phyloP scores from a whole-genome alignment of 2,329 filamentous ascomycete species.

The Corinectria fuckeliana region DNA sequence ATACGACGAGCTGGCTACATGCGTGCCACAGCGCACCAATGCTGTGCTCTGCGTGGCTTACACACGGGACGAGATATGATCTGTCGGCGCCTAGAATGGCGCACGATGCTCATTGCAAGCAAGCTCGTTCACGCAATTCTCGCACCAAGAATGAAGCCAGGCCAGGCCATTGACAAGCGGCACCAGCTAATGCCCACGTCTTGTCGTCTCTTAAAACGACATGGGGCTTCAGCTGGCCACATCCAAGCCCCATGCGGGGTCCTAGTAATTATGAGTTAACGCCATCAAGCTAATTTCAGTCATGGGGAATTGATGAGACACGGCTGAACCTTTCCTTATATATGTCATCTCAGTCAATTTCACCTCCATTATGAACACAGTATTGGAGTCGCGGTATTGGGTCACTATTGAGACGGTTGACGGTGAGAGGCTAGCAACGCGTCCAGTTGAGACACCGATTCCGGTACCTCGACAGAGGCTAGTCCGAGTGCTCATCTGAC shows the following conservation, averaged over 20 bases:
- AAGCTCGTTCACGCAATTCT: not conserved
- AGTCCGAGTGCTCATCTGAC: not conserved
- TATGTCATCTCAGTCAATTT: conserved; percentile 12
- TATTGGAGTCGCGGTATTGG: not conserved
- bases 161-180: conserved; percentile 2
- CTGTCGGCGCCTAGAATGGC: not conserved
- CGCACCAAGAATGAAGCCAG: conserved; percentile 4
- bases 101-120: not conserved
- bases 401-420: not conserved
- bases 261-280: conserved; percentile 14
- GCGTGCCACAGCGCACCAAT: conserved; percentile 26
- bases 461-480: not conserved
- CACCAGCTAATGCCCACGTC: not conserved
- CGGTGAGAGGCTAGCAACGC: not conserved
- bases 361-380: not conserved
- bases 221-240: conserved; percentile 13
- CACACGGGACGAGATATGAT: conserved; percentile 19
- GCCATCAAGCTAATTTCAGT: conserved; percentile 32
- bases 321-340: conserved; percentile 19
- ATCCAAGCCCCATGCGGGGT: conserved; percentile 23
- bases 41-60: conserved; percentile 25
- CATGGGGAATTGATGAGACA: conserved; percentile 23
- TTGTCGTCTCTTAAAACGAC: conserved; percentile 1
- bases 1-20: conserved; percentile 24
- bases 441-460: conserved; percentile 8